Evolutionary conservation across 352 stramenopile species (phyloP), one percentile per base, ranked within the genome.

Genomic region (Phytopythium cucurbitacearum): DNA sequence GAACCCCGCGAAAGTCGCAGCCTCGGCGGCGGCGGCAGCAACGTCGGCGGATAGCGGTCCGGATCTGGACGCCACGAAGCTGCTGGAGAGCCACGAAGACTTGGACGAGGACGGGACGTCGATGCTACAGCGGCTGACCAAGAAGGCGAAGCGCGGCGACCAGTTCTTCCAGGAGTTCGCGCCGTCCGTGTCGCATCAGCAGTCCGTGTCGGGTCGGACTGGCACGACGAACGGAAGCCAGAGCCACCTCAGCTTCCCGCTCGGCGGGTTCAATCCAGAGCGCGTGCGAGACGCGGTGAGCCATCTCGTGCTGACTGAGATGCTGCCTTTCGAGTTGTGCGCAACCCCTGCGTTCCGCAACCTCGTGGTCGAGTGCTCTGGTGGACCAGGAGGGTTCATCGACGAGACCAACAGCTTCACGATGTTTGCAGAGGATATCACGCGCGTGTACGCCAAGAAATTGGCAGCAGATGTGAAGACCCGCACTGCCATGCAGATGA

Each of bases 251-350:
- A 11, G 33, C 32, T 9, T 11, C 47, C 8, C 40, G n/a, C 21
- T 37, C 6, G 53, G 33, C 2, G 43, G 59, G 7, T 68, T 83
- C 36, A 80, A 83, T 49, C 35, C 60, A 5, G 80, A 87, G 34
- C 80, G 81, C 39, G 67, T 91, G 1, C 73, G 76, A 0, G 76
- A 89, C 47, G 78, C 76, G 0, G 63, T 85, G 15, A 73, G 69
- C 1, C 80, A 75, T 33, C 44, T 91, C 32, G 89, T 77, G 37
- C 57, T 91, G 8, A 73, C 81, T 37, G 78, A 91, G 40, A 79
- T 89, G 67, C 53, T 87, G 33, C 74, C 80, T 34, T 81, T 91
- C 33, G 75, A 89, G 35, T 51, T 91, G 34, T 88, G 76, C 47
- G 68, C 71, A 3, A 88, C 73, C 47, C 64, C 70, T 8, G 71